A percentile compares a stretch with the other conserved stretches of the same genome.
These are phyloP conservation scores for Clarireedia monteithiana DNA, from an alignment of 2,329 filamentous ascomycete species.

Conservation along the genomic window DNA sequence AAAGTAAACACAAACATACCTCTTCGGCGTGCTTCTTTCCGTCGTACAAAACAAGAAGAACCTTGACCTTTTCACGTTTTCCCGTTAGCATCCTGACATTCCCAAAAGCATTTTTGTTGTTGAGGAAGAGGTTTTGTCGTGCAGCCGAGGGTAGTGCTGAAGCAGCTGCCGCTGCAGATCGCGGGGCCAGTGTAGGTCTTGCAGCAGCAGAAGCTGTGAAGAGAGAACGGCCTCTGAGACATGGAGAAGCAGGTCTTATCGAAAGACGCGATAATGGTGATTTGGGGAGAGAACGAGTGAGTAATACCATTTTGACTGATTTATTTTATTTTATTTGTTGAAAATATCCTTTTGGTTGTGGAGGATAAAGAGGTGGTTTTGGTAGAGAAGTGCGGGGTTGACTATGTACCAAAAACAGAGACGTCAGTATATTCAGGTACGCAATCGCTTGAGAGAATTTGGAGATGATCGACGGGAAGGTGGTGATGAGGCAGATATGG, in stretches of 20 bases:
- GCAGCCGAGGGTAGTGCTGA: no score
- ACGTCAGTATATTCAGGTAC: background rate
- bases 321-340: conserved; percentile 1
- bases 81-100: conserved; percentile 28
- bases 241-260: conserved; percentile 12
- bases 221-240: conserved; percentile 6
- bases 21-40: conserved; percentile 79
- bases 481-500: no score
- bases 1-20: conserved; percentile 30
- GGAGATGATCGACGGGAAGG: background rate
- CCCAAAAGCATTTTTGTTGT: conserved; percentile 15
- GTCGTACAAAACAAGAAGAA: conserved; percentile 91
- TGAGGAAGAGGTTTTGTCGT: background rate
- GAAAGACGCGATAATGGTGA: conserved; percentile 15
- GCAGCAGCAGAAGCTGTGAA: conserved; percentile 16
- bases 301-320: conserved; percentile 41
- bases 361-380: background rate
- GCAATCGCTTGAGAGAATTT: background rate
- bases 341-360: background rate
- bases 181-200: conserved; percentile 12
- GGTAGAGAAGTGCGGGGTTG: background rate
- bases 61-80: conserved; percentile 66
- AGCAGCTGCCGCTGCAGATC: background rate
- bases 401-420: background rate
- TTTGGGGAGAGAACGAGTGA: conserved; percentile 24